Evolutionary conservation across 1,284 basidiomycete species (phyloP), one percentile per base, ranked within the genome.

Genomic region (Inonotus obliquus): DNA sequence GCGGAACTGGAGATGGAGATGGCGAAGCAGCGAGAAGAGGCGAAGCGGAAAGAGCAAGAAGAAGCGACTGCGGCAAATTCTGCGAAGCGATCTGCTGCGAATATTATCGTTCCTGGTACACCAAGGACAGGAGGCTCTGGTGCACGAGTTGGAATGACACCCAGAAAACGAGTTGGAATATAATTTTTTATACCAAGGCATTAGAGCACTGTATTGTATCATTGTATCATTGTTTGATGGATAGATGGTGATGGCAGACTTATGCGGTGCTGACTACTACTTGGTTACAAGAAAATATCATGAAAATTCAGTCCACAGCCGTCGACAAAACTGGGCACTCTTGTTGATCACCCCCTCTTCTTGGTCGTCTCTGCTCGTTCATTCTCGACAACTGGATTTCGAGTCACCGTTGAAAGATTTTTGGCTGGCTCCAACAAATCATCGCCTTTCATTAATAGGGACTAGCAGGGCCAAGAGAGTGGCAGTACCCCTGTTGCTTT

Each of bases 1-100:
- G 92, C 94, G 0, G 94, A 97, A 73, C 76, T 97, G 21, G 94
- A 98, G 77, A 87, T 83, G 23, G 89, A 94, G 75, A 95, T 96
- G 80, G 92, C 92, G 13, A 81, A 81, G 63, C 87, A 95, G 69
- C 83, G 94, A 59, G 92, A 93, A 77, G 72, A 74, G 75, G 57
- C 84, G 85, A 35, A 84, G 37, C 29, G 81, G 75, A 81, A 85
- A 70, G 82, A 79, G 51, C 82, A 82, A 60, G 87, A 92, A 64
- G 83, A 87, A 66, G 86, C 81, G 19, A 71, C 87, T 61, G 80
- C 81, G 0, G 77, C 79, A 49, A 83, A 89, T 67, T 81, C 83
- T 0, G 75, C 85, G 0, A 78, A 77, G 21, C 81, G 82, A 11
- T 83, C 83, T 48, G 80, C 75, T 57, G 78, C 90, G 5, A 85